Conservation (phyloP, 768 basidiomycete genomes). For the Exidia glandulosa region DNA sequence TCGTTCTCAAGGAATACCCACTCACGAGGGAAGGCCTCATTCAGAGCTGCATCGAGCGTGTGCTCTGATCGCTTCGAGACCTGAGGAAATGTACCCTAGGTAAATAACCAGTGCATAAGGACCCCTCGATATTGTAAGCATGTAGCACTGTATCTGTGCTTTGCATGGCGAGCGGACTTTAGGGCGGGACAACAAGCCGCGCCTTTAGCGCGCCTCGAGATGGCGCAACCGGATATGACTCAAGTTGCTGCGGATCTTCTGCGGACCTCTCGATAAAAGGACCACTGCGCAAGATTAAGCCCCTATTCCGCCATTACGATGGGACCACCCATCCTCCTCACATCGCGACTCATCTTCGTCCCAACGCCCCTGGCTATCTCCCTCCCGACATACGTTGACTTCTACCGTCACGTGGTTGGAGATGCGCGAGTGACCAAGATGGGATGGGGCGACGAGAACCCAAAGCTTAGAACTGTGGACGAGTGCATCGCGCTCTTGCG, state of each 20-base stretch:
- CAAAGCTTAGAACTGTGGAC: background rate
- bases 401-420: background rate
- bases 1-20: constrained; percentile 70
- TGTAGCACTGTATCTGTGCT: too few species aligned
- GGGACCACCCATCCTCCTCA: background rate
- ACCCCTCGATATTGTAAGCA: too few species aligned
- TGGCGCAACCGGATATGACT: too few species aligned
- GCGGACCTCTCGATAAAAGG: too few species aligned
- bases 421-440: background rate
- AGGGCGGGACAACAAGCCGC: too few species aligned
- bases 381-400: background rate
- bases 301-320: too few species aligned
- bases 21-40: constrained; percentile 63
- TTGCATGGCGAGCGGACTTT: too few species aligned
- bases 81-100: too few species aligned
- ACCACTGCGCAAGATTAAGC: too few species aligned
- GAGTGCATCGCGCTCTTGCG: background rate
- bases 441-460: background rate
- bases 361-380: background rate
- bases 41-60: constrained; percentile 70
- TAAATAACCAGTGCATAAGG: too few species aligned
- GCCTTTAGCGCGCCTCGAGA: too few species aligned
- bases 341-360: background rate
- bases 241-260: too few species aligned
- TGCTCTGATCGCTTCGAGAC: constrained; percentile 32